Conservation (phyloP, 306 rosid genomes). For the Hylodesmum podocarpum region DNA sequence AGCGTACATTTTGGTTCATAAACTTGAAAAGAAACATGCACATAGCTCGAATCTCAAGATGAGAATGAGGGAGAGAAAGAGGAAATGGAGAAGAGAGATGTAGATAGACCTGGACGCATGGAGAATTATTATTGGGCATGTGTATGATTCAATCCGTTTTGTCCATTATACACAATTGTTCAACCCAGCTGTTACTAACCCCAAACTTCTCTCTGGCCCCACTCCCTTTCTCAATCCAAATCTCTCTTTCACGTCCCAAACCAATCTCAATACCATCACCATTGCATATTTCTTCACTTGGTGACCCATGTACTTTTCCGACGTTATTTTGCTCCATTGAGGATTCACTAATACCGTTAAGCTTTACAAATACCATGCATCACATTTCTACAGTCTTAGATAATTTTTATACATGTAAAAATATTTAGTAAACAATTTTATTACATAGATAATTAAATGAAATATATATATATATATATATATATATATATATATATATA, state of each 20-base stretch:
- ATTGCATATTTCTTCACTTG: not conserved
- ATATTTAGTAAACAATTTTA: too few species aligned
- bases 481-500: too few species aligned
- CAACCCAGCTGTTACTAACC: slow-evolving; percentile 54
- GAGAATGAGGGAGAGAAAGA: slow-evolving; percentile 46
- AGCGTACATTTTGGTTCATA: slow-evolving; percentile 25
- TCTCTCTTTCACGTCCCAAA: not conserved
- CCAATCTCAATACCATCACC: slow-evolving; percentile 28
- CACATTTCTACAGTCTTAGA: too few species aligned
- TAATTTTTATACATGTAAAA: too few species aligned
- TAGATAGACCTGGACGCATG: slow-evolving; percentile 9
- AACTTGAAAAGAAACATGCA: not conserved
- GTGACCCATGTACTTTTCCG: slow-evolving; percentile 12
- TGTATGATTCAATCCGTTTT: slow-evolving; percentile 48
- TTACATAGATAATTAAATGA: too few species aligned
- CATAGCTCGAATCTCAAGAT: slow-evolving; percentile 52
- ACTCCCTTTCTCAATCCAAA: not conserved
- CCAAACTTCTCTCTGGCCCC: slow-evolving; percentile 37
- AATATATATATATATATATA: too few species aligned
- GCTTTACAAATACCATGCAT: too few species aligned
- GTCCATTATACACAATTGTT: slow-evolving; percentile 55
- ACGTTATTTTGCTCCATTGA: slow-evolving; percentile 4
- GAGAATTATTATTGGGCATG: slow-evolving; percentile 55
- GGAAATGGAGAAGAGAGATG: slow-evolving; percentile 33
- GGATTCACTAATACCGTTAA: not conserved